Evolutionary conservation across 139 green algal genomes (phyloP), one percentile per base, ranked within the genome.

Genomic region (Edaphochlamys debaryana): DNA sequence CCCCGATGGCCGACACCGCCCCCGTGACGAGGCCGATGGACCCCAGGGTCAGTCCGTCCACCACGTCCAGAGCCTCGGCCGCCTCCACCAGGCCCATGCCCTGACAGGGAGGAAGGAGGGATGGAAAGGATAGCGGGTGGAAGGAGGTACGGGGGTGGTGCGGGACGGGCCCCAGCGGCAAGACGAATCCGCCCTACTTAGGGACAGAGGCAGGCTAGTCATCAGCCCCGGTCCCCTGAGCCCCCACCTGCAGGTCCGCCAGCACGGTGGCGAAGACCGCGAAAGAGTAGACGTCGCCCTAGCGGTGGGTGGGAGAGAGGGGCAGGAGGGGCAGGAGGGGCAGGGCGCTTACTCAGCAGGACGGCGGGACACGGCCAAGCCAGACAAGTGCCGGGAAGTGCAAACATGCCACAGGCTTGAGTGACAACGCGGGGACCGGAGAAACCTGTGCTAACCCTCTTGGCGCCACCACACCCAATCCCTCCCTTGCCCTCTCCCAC

Each of bases 1-100:
- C 79, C 30, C 79, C 67, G 22, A 85, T 41, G 11, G 79, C 79
- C 7, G 79, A 78, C 20, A 85, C 67, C 0, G 79, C 67, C 6
- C 79, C 79, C 25, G 79, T 85, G 2, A 85, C 79, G 36, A 78
- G 56, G 38, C 56, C 48, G 54, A 85, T 69, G 40, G 79, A 79
- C 0, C 79, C 69, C 36, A 85, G 69, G 42, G 52, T 81, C 7
- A 80, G 66, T 50, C 66, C 79, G 36, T 85, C 79, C 79, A 80
- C 9, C 68, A 70, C 50, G 41, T 63, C 63, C 74, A 84, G 58
- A 30, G 74, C 74, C 19, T 42, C 58, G 30, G 58, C 58, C 30
- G 58, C 58, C 74, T 80, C 74, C 56, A 80, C 40, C 30, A 80
- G 41, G 29, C 58, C 74, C 74, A 80, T 42, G 60, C 38, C 74